A percentile compares a stretch with the other conserved stretches of the same genome.
phyloP scores from a whole-genome alignment of 306 rosid species.

The Sindora glabra region DNA sequence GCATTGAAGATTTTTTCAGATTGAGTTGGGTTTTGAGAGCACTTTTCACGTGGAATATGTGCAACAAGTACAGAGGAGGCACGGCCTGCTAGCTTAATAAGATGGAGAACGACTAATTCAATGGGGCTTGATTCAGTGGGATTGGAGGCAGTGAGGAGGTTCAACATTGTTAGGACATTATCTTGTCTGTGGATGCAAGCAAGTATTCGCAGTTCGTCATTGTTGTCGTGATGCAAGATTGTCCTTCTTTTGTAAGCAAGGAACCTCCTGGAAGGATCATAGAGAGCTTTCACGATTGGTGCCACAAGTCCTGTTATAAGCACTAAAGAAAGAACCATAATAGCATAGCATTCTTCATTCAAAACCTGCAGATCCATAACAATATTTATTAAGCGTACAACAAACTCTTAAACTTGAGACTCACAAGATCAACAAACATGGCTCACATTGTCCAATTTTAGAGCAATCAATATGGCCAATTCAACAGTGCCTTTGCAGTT shows the following conservation, averaged over 20 bases:
- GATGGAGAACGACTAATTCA: conserved; percentile 40
- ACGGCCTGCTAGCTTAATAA: conserved; percentile 44
- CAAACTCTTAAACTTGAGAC: background rate
- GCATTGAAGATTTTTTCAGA: conserved; percentile 39
- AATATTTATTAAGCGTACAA: background rate
- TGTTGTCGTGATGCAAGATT: conserved; percentile 26
- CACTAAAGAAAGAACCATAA: conserved; percentile 38
- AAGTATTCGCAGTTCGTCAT: conserved; percentile 45
- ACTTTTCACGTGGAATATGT: conserved; percentile 21
- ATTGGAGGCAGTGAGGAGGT: conserved; percentile 58
- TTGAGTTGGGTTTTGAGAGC: conserved; percentile 1
- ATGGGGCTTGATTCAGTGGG: conserved; percentile 34
- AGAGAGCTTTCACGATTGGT: conserved; percentile 38
- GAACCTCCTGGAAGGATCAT: conserved; percentile 51
- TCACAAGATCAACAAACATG: background rate
- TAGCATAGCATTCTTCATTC: conserved; percentile 47
- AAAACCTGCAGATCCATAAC: conserved; percentile 32
- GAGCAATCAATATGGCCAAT: conserved; percentile 23
- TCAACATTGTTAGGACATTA: conserved; percentile 34
- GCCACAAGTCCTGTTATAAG: conserved; percentile 42
- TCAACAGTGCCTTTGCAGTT: conserved; percentile 64
- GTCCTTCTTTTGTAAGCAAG: conserved; percentile 60
- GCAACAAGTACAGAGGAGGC: conserved; percentile 43
- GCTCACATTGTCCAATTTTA: conserved; percentile 32
- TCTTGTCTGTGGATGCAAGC: conserved; percentile 52